These are phyloP conservation scores for Gossypium herbaceum DNA, from an alignment of 345 rosid species.

Conservation along the genomic window DNA sequence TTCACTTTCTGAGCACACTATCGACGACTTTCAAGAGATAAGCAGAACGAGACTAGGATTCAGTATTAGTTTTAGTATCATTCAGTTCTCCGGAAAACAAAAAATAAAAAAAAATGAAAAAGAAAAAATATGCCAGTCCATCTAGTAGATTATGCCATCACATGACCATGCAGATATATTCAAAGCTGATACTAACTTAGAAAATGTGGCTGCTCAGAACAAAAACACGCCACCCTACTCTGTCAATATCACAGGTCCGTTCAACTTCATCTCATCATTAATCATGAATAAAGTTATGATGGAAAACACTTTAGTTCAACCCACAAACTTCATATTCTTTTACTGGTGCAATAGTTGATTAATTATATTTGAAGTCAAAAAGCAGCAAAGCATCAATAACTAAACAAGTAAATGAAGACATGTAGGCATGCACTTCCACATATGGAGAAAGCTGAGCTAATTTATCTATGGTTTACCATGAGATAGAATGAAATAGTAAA, in stretches of 20 bases:
- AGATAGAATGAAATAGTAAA: background rate
- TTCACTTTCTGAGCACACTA: background rate
- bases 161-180: background rate
- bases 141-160: background rate
- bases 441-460: background rate
- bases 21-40: background rate
- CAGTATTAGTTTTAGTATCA: background rate
- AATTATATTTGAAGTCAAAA: background rate
- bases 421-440: background rate
- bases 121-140: background rate
- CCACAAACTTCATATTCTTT: background rate
- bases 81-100: background rate
- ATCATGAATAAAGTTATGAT: background rate
- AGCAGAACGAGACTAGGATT: conserved; percentile 20
- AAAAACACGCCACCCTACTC: background rate
- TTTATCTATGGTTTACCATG: background rate
- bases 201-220: conserved; percentile 40
- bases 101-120: background rate
- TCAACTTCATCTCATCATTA: background rate
- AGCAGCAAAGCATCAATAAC: background rate
- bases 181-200: conserved; percentile 4
- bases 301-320: background rate
- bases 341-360: background rate
- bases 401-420: background rate
- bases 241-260: background rate